Percentiles rank a stretch among this genome's conserved stretches.
These are phyloP conservation scores for Zarea fungicola DNA, from an alignment of 2,329 filamentous ascomycete genomes.

Conservation along the genomic window DNA sequence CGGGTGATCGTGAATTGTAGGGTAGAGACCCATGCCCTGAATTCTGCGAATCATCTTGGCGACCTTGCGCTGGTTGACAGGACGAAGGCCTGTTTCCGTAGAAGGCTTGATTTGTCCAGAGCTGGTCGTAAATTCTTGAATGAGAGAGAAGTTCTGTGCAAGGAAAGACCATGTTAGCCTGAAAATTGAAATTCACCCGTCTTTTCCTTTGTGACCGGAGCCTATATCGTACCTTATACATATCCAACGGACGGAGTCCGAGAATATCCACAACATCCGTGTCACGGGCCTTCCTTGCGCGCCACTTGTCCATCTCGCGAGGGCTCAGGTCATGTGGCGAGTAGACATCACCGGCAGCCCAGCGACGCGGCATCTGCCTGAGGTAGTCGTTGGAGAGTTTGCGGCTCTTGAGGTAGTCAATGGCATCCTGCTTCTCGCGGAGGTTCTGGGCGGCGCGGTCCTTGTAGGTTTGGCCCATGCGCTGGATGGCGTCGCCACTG, in stretches of 20 bases:
- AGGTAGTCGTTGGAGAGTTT: constrained; percentile 48
- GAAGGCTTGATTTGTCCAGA: constrained; percentile 80
- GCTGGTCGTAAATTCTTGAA: constrained; percentile 80
- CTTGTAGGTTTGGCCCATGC: constrained; percentile 25
- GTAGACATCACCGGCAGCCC: constrained; percentile 78
- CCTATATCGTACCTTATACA: constrained; percentile 73
- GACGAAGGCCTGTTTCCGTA: constrained; percentile 71
- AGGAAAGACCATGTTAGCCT: too few relatives aligned
- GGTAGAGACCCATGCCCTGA: constrained; percentile 86
- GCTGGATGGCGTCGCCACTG: constrained; percentile 5
- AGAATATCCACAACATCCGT: constrained; percentile 75
- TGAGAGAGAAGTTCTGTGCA: constrained; percentile 88
- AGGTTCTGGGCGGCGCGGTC: constrained; percentile 17
- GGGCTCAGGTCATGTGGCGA: constrained; percentile 80
- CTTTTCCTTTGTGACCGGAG: not conserved
- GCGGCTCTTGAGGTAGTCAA: constrained; percentile 34
- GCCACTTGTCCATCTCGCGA: constrained; percentile 78
- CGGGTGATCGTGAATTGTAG: constrained; percentile 84
- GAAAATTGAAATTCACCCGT: not conserved
- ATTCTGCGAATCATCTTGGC: constrained; percentile 87
- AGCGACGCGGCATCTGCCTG: constrained; percentile 63
- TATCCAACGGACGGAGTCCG: constrained; percentile 71
- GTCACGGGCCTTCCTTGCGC: constrained; percentile 49
- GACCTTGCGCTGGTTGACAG: constrained; percentile 87
- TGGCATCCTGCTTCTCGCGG: constrained; percentile 27